Evolutionary conservation across 345 rosid genomes (phyloP).

Genomic region (Populus deltoides): DNA sequence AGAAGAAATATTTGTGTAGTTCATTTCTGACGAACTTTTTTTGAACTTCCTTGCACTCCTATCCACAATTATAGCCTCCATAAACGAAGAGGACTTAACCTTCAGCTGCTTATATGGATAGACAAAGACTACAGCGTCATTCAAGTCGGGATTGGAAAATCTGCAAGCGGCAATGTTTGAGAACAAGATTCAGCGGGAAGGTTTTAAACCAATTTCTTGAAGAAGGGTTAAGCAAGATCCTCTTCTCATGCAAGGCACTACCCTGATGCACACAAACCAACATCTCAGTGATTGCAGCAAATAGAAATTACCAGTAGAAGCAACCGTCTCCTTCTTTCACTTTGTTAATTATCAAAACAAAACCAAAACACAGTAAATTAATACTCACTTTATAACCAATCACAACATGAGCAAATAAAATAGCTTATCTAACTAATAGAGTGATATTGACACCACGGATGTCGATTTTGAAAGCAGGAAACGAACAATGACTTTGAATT

Average conservation of each 20-base stretch:
- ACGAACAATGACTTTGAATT: conserved; percentile 44
- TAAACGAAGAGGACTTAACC: conserved; percentile 39
- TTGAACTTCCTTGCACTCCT: conserved; percentile 28
- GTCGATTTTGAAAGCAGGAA: conserved; percentile 51
- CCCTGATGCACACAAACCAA: conserved; percentile 44
- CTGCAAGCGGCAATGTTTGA: conserved; percentile 54
- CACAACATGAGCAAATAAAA: background rate
- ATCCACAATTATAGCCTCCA: conserved; percentile 25
- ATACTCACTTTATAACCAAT: background rate
- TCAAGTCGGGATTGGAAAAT: conserved; percentile 40
- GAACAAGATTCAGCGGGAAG: conserved; percentile 58
- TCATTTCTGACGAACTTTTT: conserved; percentile 34
- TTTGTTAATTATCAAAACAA: conserved; percentile 10
- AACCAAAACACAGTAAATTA: background rate
- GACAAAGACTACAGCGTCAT: conserved; percentile 44
- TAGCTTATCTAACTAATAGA: conserved; percentile 46
- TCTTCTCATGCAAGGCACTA: conserved; percentile 57
- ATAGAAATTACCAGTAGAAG: background rate
- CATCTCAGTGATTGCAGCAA: no score
- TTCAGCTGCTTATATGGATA: conserved; percentile 56
- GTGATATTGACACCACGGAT: conserved; percentile 53
- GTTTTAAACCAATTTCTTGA: conserved; percentile 41
- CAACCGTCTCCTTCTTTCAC: conserved; percentile 52
- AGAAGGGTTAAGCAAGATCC: conserved; percentile 35
- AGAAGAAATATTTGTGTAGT: conserved; percentile 42